Base-by-base conservation (phyloP, 1,139 yeast species). In the Yamadazyma atlantica region DNA sequence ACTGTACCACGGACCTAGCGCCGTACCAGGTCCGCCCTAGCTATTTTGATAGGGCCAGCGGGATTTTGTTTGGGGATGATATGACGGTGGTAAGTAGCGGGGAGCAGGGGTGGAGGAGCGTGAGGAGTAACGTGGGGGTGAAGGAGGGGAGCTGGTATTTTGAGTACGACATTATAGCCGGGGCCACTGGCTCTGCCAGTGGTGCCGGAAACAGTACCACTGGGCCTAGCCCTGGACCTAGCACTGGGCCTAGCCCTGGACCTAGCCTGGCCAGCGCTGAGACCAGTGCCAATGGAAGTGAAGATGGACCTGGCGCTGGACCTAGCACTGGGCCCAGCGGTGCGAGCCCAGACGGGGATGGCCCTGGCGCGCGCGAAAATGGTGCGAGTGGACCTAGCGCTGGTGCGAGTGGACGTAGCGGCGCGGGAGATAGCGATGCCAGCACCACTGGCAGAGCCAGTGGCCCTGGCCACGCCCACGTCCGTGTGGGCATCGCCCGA, bases 261-360 rank as follows among this genome's bases (percentile, higher is more conserved):
- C 6, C 22, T 9, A 62, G 90, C 35, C 97, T 90, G 49, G 96
- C 95, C 0, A 97, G 98, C 0, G 92, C 89, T 9, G 98, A 98
- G 4, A 87, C 79, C 54, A 97, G 92, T 59, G 94, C 90, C 0
- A 92, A 89, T 62, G 92, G 97, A 0, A 90, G 94, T 58, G 97
- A 96, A n/a, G n/a, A n/a, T n/a, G n/a, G n/a, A n/a, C n/a, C n/a
- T n/a, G n/a, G n/a, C n/a, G n/a, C n/a, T n/a, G n/a, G n/a, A n/a
- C n/a, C n/a, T n/a, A n/a, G n/a, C n/a, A n/a, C n/a, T n/a, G n/a
- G n/a, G n/a, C n/a, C n/a, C n/a, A n/a, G n/a, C n/a, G n/a, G n/a
- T n/a, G n/a, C n/a, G n/a, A n/a, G n/a, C n/a, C n/a, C n/a, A 1
- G 55, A 92, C 8, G 68, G 97, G 42, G 97, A 90, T 60, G 73